Percentiles rank a stretch among this genome's conserved stretches.
phyloP scores from a whole-genome alignment of 2,329 filamentous ascomycete genomes.

The Calonectria hongkongensis region DNA sequence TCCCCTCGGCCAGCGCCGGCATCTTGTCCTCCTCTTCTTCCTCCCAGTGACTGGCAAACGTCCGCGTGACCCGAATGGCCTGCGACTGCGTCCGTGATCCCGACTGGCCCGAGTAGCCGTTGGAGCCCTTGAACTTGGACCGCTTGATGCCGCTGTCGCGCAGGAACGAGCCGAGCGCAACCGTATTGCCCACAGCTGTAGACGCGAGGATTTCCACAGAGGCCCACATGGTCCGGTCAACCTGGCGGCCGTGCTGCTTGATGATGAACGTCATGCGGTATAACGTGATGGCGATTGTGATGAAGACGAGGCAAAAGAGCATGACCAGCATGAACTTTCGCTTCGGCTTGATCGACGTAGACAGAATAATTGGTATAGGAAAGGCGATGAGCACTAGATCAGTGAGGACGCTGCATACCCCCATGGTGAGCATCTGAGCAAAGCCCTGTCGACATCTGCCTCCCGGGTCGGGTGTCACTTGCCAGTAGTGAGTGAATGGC shows the following conservation, averaged over 20 bases:
- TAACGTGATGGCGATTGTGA: constrained; percentile 84
- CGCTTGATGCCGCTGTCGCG: constrained; percentile 92
- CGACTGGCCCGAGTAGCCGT: constrained; percentile 54
- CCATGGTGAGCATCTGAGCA: constrained; percentile 89
- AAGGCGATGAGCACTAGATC: constrained; percentile 89
- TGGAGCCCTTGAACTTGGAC: constrained; percentile 82
- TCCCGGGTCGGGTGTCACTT: constrained; percentile 87
- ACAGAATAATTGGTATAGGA: constrained; percentile 90
- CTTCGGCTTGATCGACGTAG: constrained; percentile 82
- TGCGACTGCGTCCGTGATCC: constrained; percentile 51
- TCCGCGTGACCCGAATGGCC: constrained; percentile 48
- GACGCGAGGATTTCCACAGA: constrained; percentile 92
- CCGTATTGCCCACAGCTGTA: constrained; percentile 86
- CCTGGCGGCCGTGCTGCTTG: constrained; percentile 80
- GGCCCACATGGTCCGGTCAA: constrained; percentile 88
- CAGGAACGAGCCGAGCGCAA: constrained; percentile 92
- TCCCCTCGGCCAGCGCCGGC: constrained; percentile 49
- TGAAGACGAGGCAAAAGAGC: constrained; percentile 86
- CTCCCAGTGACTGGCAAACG: constrained; percentile 50
- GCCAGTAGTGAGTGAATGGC: constrained; percentile 83
- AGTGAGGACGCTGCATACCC: constrained; percentile 86
- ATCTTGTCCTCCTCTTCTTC: constrained; percentile 47
- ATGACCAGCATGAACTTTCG: constrained; percentile 85
- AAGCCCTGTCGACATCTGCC: constrained; percentile 88
- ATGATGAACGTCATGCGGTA: constrained; percentile 87